Conservation (phyloP, 495 filamentous ascomycete genomes). For the Penicillium ucsense region DNA sequence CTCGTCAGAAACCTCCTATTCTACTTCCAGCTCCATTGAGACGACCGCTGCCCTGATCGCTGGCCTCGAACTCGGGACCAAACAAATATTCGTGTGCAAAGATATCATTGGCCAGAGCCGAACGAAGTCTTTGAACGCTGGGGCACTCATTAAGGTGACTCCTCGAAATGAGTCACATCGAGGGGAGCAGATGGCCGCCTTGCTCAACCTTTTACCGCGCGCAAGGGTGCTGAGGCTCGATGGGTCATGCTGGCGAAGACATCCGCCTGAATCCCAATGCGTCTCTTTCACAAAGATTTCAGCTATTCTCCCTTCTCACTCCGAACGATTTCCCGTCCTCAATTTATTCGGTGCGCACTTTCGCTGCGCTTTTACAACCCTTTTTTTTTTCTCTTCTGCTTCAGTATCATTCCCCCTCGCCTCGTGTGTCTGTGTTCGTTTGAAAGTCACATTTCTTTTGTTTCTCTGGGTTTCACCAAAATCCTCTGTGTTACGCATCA, state of each 20-base stretch:
- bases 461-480: conserved; percentile 18
- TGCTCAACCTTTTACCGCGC: too few species aligned
- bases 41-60: conserved; percentile 3
- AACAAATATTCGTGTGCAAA: too few species aligned
- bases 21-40: conserved; percentile 6
- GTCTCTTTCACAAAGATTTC: too few species aligned
- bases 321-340: conserved; percentile 14
- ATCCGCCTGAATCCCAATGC: too few species aligned
- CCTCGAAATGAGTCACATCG: too few species aligned
- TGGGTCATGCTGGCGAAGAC: too few species aligned
- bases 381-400: conserved; percentile 10
- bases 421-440: conserved; percentile 12
- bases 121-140: too few species aligned
- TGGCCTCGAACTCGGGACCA: background rate
- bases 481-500: conserved; percentile 10
- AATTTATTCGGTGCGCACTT: conserved; percentile 16
- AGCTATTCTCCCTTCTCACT: conserved; percentile 15
- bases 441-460: conserved; percentile 23
- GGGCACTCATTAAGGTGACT: too few species aligned
- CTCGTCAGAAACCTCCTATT: background rate
- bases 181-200: too few species aligned
- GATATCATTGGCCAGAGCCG: too few species aligned
- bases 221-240: too few species aligned
- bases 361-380: conserved; percentile 16
- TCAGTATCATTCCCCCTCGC: conserved; percentile 13